Evolutionary conservation across 2,329 filamentous ascomycete genomes (phyloP).

Genomic region (Didymella glomerata): DNA sequence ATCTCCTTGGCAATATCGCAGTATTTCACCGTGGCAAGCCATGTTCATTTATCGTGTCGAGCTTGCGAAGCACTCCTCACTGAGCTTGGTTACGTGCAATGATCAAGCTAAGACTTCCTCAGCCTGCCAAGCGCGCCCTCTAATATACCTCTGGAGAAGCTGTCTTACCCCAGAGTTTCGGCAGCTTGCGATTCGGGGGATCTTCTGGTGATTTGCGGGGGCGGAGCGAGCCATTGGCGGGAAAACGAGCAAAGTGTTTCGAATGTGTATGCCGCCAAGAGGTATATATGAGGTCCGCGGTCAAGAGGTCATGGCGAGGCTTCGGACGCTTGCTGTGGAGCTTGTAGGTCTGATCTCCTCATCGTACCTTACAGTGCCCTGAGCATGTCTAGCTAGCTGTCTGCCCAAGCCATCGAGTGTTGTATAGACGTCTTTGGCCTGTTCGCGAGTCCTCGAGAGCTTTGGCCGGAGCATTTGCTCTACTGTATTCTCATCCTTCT

Average conservation of each 20-base stretch:
- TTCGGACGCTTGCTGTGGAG: slow-evolving; percentile 8
- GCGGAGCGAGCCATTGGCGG: slow-evolving; percentile 7
- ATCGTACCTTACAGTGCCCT: too few relatives aligned
- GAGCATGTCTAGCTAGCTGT: too few relatives aligned
- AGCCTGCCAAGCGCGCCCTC: slow-evolving; percentile 7
- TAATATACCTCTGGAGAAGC: background rate
- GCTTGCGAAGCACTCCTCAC: background rate
- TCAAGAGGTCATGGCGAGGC: slow-evolving; percentile 7
- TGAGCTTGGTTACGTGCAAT: background rate
- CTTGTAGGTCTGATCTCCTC: background rate
- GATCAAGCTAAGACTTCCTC: background rate
- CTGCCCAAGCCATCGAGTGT: background rate
- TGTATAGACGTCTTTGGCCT: background rate
- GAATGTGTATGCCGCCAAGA: slow-evolving; percentile 3
- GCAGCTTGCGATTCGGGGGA: slow-evolving; percentile 1
- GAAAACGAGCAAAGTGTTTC: slow-evolving; percentile 1
- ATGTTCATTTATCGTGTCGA: background rate
- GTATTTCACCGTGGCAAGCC: slow-evolving; percentile 6
- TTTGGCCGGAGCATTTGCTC: background rate
- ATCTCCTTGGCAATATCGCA: background rate
- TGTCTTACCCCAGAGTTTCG: slow-evolving; percentile 4
- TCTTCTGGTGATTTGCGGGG: background rate
- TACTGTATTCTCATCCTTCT: background rate
- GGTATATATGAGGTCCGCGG: slow-evolving; percentile 5
- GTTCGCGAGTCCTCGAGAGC: background rate